A percentile compares a stretch with the other conserved stretches of the same genome.
Evolutionary conservation across 1,284 basidiomycete genomes (phyloP).

Genomic region (Trichosporon ovoides): DNA sequence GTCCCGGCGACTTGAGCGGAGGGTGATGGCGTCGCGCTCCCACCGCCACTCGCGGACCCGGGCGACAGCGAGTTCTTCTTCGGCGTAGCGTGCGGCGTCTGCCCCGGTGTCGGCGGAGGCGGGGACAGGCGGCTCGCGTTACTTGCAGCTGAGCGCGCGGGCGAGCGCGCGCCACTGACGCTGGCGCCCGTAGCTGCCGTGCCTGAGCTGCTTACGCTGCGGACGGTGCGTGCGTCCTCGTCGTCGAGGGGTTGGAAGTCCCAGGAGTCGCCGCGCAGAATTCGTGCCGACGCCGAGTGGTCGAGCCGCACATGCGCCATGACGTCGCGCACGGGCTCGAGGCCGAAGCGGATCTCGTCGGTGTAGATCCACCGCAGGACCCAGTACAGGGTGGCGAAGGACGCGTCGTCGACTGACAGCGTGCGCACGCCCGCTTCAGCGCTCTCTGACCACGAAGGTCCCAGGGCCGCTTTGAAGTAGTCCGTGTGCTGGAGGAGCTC

Average conservation of each 20-base stretch:
- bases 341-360: conserved; percentile 52
- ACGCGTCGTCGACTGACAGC: conserved; percentile 71
- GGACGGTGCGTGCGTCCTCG: conserved; percentile 22
- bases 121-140: background rate
- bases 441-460: conserved; percentile 64
- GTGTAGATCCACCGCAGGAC: conserved; percentile 63
- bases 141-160: background rate
- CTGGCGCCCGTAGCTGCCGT: conserved; percentile 15
- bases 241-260: conserved; percentile 12
- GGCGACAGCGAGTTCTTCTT: too few relatives aligned
- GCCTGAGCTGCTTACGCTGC: conserved; percentile 23
- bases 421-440: conserved; percentile 42
- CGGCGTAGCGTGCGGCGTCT: background rate
- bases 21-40: too few relatives aligned
- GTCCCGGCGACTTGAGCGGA: background rate
- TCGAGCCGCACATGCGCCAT: conserved; percentile 29
- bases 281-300: conserved; percentile 6
- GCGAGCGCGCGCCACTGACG: too few relatives aligned
- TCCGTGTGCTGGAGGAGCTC: conserved; percentile 67
- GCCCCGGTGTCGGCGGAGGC: background rate
- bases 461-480: conserved; percentile 73
- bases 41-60: too few relatives aligned
- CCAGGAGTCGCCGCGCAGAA: conserved; percentile 18
- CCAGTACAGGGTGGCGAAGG: conserved; percentile 78
- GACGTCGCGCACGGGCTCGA: conserved; percentile 49